Base-by-base conservation (phyloP, 1,139 yeast species). In the Geotrichum carabidarum region DNA sequence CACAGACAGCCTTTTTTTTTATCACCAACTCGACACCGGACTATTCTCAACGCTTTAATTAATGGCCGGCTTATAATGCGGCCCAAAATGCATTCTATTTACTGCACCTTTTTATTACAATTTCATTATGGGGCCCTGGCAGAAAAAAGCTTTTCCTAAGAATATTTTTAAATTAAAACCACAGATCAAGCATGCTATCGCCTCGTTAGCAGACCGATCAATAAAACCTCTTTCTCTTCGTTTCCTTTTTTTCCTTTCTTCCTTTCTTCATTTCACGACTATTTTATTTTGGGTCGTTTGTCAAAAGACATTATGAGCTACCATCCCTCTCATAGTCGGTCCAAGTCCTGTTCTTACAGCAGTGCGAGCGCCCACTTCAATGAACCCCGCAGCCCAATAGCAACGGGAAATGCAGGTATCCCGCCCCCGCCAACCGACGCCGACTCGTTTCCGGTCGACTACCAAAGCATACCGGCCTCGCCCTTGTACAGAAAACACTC, bases 401-500 rank as follows among this genome's bases (percentile, higher is more conserved):
- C 27, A 9, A 36, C 35, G 11, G 36, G 35, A 12, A 14, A 32
- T 40, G 15, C 43, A 30, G 27, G 27, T 9, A 15, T 41, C n/a
- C 54, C 49, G 36, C 50, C 49, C 22, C 54, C 49, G 14, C 57
- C 57, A 8, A 54, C 57, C 9, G 57, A 50, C 32, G 46, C 54
- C 36, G 54, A 50, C 34, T 30, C 45, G 14, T 15, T 43, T 6
- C 55, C 57, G n/a, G 42, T 55, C 17, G 53, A 53, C 37, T 49
- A 47, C 30, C n/a, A n/a, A 32, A 37, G 45, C 22, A 35, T 44
- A n/a, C 44, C 44, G 12, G 50, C 44, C 6, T 47, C 48, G 12
- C 53, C 62, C n/a, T 53, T 61, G 8, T 62, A 65, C 50, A 57
- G 73, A 34, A 59, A 70, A 30, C 73, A 69, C 54, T 57, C 66